Conservation (phyloP, 2,329 filamentous ascomycete genomes). For the Alternaria alternata region DNA sequence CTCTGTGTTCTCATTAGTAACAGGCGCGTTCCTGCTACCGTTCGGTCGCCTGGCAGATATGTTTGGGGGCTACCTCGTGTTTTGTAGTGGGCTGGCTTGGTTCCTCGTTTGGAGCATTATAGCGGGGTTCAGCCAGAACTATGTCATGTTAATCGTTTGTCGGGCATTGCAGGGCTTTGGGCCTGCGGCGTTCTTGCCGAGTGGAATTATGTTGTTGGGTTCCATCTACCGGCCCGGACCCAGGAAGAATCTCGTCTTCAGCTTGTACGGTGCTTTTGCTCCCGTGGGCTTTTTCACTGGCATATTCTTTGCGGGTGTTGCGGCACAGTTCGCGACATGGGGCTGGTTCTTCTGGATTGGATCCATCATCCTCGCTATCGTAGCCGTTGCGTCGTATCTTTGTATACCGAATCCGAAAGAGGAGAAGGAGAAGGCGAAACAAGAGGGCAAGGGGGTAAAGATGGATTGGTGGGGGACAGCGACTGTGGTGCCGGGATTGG, state of each 20-base stretch:
- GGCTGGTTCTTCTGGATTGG: slow-evolving; percentile 48
- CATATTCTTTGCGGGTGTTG: slow-evolving; percentile 48
- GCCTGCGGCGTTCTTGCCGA: slow-evolving; percentile 74
- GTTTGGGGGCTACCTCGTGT: slow-evolving; percentile 69
- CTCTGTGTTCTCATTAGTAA: slow-evolving; percentile 49
- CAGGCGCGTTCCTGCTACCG: slow-evolving; percentile 48
- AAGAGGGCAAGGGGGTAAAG: slow-evolving; percentile 24
- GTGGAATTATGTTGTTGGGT: slow-evolving; percentile 72
- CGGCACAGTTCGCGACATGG: slow-evolving; percentile 43
- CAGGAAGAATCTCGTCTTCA: slow-evolving; percentile 73
- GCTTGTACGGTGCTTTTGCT: slow-evolving; percentile 63
- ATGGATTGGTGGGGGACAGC: slow-evolving; percentile 51
- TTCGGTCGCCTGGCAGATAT: slow-evolving; percentile 68
- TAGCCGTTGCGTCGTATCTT: slow-evolving; percentile 39
- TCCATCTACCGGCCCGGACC: slow-evolving; percentile 72
- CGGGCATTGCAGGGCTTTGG: slow-evolving; percentile 79
- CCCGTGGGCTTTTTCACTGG: slow-evolving; percentile 57
- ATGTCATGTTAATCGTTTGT: slow-evolving; percentile 75
- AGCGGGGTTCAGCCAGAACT: slow-evolving; percentile 72
- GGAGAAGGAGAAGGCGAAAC: slow-evolving; percentile 12
- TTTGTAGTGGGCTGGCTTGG: slow-evolving; percentile 70
- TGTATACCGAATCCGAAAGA: slow-evolving; percentile 38
- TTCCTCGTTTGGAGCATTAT: slow-evolving; percentile 73
- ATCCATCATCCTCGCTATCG: slow-evolving; percentile 43
- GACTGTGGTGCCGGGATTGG: slow-evolving; percentile 61